Evolutionary conservation across 116 monocot species (phyloP).

Genomic region (Cymodocea nodosa): DNA sequence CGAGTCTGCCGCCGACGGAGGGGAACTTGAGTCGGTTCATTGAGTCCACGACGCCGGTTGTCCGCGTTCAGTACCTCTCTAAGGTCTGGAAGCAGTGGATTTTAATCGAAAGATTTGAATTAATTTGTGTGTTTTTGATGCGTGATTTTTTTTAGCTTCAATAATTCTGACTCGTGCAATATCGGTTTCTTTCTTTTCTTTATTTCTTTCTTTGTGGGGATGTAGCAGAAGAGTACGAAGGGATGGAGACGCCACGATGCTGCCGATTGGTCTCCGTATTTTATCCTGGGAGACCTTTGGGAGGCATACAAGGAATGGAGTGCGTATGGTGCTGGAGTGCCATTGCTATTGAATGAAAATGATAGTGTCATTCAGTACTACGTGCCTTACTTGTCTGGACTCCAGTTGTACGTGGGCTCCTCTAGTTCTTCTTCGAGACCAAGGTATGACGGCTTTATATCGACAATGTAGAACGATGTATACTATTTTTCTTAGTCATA

Average conservation of each 20-base stretch:
- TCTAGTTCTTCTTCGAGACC: constrained; percentile 8
- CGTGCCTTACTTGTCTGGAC: constrained; percentile 89
- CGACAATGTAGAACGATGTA: not conserved
- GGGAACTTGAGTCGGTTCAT: constrained; percentile 79
- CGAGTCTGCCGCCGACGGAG: constrained; percentile 9
- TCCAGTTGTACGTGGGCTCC: constrained; percentile 65
- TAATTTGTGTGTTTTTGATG: not conserved
- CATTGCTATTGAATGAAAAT: constrained; percentile 56
- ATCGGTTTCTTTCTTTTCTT: not conserved
- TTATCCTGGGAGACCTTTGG: constrained; percentile 76
- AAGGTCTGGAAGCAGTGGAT: constrained; percentile 27
- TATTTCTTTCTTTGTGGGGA: not conserved
- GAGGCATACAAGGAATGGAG: constrained; percentile 86
- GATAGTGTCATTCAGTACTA: constrained; percentile 85
- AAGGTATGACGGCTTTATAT: constrained; percentile 4
- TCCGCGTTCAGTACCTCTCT: constrained; percentile 33
- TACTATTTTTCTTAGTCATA: not conserved
- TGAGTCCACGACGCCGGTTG: constrained; percentile 57
- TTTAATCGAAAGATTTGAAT: not conserved
- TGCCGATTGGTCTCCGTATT: constrained; percentile 31
- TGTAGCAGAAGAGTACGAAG: constrained; percentile 28
- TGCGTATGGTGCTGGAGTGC: constrained; percentile 94
- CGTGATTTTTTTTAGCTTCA: not conserved
- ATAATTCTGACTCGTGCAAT: not conserved
- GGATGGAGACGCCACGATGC: constrained; percentile 33